Evolutionary conservation across 228 moss, liverwort and hornwort genomes (phyloP).

Genomic region (Sphagnum magellanicum): DNA sequence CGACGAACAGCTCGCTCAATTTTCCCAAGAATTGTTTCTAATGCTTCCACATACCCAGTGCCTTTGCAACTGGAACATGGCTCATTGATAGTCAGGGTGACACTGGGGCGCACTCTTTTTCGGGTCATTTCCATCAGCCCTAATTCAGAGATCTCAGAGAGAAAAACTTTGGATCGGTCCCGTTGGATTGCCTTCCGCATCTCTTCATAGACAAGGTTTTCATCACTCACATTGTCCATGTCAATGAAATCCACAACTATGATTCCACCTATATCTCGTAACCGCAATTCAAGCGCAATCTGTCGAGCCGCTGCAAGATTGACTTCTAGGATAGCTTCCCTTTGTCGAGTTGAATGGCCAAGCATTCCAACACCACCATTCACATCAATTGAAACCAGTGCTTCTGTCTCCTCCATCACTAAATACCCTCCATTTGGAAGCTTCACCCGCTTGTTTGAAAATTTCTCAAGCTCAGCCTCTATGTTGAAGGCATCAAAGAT

Average conservation of each 20-base stretch:
- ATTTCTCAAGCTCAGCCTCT: conserved; percentile 77
- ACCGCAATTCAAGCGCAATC: conserved; percentile 76
- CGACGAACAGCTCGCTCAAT: conserved; percentile 82
- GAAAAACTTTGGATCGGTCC: conserved; percentile 70
- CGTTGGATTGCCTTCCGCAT: conserved; percentile 84
- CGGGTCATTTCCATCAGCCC: conserved; percentile 98
- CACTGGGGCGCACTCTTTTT: conserved; percentile 80
- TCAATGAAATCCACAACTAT: conserved; percentile 98
- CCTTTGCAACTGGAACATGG: conserved; percentile 70
- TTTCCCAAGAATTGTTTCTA: conserved; percentile 82
- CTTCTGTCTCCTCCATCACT: conserved; percentile 93
- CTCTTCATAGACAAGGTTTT: conserved; percentile 79
- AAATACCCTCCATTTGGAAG: conserved; percentile 86
- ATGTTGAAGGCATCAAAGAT: conserved; percentile 84
- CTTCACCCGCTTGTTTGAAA: conserved; percentile 77
- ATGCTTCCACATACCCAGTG: conserved; percentile 73
- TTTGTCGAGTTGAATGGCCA: conserved; percentile 64
- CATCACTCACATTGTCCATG: conserved; percentile 72
- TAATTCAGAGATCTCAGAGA: conserved; percentile 89
- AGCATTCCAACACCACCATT: conserved; percentile 91
- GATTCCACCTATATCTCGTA: conserved; percentile 92
- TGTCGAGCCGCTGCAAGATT: conserved; percentile 88
- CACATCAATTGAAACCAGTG: conserved; percentile 91
- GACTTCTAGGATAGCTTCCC: conserved; percentile 76
- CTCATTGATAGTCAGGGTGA: conserved; percentile 80